These are phyloP conservation scores for Jackrogersella minutella DNA, from an alignment of 495 filamentous ascomycete genomes.

Conservation along the genomic window DNA sequence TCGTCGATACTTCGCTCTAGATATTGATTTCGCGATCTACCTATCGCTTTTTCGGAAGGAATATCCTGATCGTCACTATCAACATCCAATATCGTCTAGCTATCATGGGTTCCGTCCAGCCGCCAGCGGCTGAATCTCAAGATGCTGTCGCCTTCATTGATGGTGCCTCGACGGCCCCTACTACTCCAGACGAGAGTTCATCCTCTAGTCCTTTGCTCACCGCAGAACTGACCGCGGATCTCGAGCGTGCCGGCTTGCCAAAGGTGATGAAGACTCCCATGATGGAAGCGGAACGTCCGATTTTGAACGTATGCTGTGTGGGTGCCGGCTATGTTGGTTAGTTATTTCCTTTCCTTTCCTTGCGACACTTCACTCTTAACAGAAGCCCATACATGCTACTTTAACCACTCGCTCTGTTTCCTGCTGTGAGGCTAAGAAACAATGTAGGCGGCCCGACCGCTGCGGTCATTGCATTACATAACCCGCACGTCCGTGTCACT, in stretches of 20 bases:
- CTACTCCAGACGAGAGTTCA: constrained; percentile 60
- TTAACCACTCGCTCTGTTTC: not conserved
- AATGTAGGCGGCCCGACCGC: constrained; percentile 76
- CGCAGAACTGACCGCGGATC: constrained; percentile 24
- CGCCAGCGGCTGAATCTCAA: not conserved
- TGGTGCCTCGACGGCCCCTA: constrained; percentile 57
- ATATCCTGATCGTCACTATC: not conserved
- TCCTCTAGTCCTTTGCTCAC: constrained; percentile 53
- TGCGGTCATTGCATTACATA: constrained; percentile 76
- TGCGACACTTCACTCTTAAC: not conserved
- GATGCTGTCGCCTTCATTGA: constrained; percentile 3
- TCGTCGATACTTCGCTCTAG: not conserved
- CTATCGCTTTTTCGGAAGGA: not conserved
- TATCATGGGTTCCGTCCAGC: constrained; percentile 12
- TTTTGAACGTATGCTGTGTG: constrained; percentile 68
- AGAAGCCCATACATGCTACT: not conserved
- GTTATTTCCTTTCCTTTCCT: constrained; percentile 29
- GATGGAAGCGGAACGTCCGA: constrained; percentile 21
- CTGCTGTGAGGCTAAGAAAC: constrained; percentile 7
- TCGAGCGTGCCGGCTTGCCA: constrained; percentile 16
- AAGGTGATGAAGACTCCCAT: constrained; percentile 7
- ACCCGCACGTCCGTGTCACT: constrained; percentile 70
- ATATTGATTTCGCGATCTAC: not conserved
- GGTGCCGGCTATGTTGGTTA: constrained; percentile 71
- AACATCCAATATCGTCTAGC: not conserved